These are phyloP conservation scores for Phytophthora pinifolia DNA, from an alignment of 352 stramenopile genomes.

Conservation along the genomic window DNA sequence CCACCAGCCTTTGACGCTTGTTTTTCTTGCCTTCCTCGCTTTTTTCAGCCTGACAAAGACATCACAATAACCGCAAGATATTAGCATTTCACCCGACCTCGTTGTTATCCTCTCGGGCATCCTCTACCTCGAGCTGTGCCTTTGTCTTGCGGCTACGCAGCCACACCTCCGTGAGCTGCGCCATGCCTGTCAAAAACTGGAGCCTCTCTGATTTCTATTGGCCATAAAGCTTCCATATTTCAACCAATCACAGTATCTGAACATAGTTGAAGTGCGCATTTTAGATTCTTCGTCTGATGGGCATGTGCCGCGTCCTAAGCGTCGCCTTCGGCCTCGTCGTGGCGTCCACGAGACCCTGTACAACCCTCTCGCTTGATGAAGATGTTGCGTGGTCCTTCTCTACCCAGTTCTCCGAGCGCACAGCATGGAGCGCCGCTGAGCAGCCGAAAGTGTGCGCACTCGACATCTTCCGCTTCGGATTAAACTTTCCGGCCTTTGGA, in stretches of 20 bases:
- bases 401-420: background rate
- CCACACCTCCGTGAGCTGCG: constrained; percentile 25
- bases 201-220: constrained; percentile 3
- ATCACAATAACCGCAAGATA: constrained; percentile 1
- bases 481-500: constrained; percentile 10
- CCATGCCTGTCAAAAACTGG: constrained; percentile 20
- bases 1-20: constrained; percentile 28
- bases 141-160: constrained; percentile 22
- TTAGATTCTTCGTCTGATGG: constrained; percentile 6
- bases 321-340: constrained; percentile 10
- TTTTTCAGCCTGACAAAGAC: constrained; percentile 8
- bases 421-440: constrained; percentile 7
- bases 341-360: background rate
- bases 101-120: background rate
- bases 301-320: constrained; percentile 1
- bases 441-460: constrained; percentile 20
- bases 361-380: background rate
- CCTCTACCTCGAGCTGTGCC: constrained; percentile 17
- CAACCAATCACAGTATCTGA: constrained; percentile 21
- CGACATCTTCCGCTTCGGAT: constrained; percentile 40
- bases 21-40: constrained; percentile 34
- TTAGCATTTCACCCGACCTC: background rate
- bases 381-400: constrained; percentile 15
- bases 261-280: constrained; percentile 28
- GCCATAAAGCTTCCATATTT: constrained; percentile 5